Evolutionary conservation across 139 green algal genomes (phyloP).

Genomic region (Chlamydomonas incerta): DNA sequence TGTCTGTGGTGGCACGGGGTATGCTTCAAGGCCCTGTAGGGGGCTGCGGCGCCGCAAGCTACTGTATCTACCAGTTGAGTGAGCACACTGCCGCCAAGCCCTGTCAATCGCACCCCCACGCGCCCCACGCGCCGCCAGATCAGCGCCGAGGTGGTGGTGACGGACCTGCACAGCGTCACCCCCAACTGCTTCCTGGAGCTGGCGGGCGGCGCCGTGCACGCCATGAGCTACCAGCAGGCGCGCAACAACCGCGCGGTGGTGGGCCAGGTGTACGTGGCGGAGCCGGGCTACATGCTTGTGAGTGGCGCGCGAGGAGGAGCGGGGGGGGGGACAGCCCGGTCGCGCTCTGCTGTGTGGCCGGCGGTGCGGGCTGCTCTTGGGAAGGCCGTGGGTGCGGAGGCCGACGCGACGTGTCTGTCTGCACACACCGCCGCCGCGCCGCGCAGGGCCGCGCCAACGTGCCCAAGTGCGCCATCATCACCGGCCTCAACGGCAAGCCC

Average conservation of each 20-base stretch:
- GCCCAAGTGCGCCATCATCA: conserved; percentile 89
- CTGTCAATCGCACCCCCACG: too few relatives aligned
- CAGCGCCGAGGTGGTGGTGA: conserved; percentile 57
- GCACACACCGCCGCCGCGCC: too few relatives aligned
- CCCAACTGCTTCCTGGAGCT: conserved; percentile 86
- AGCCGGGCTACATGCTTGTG: conserved; percentile 76
- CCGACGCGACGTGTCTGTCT: too few relatives aligned
- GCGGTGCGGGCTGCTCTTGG: too few relatives aligned
- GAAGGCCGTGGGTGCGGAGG: too few relatives aligned
- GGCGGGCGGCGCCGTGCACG: conserved; percentile 80
- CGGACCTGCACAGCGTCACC: conserved; percentile 87
- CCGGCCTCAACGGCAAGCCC: conserved; percentile 62
- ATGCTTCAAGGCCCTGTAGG: too few relatives aligned
- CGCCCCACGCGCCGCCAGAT: conserved; percentile 26
- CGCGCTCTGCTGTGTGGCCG: too few relatives aligned
- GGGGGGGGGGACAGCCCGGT: too few relatives aligned
- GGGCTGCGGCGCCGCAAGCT: too few relatives aligned
- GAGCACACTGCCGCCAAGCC: too few relatives aligned
- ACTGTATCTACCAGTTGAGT: too few relatives aligned
- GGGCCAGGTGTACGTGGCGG: conserved; percentile 87
- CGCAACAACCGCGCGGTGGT: conserved; percentile 79
- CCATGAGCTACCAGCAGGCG: conserved; percentile 90
- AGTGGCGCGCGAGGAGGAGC: not conserved
- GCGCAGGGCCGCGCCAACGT: conserved; percentile 68
- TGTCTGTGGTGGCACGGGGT: too few relatives aligned